Base-by-base conservation (phyloP, 2,329 filamentous ascomycete species). In the Botrytis elliptica region DNA sequence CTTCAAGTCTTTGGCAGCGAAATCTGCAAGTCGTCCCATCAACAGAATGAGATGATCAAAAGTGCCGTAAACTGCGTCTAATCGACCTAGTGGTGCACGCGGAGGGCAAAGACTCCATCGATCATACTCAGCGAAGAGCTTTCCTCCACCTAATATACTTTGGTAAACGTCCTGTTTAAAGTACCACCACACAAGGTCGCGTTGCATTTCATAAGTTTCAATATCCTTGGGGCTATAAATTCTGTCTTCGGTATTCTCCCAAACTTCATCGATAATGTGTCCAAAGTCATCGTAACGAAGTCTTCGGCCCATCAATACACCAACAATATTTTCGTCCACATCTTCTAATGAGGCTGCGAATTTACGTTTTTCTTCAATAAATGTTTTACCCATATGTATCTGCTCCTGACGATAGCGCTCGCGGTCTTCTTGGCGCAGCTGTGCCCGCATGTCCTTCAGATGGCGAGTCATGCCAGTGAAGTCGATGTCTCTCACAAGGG, bases 101-200 rank as follows among this genome's bases (percentile, higher is more conserved):
- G 96, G 96, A 57, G 93, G 93, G 79, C 94, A 97, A 79, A 95
- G 91, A n/a, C 90, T 90, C 93, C 94, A 97, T 75, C 88, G 85
- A 42, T 90, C 86, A 80, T 92, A 97, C 62, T 94, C 90, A 86
- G 97, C 78, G 70, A 98, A 91, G 65, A 97, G 85, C 75, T 88
- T 88, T 60, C 95, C 95, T 14, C 94, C 95, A 77, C 95, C 96
- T 38, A 98, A 85, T 75, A 98, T 89, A 80, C 93, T 94, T 81
- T 98, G 95, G 78, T 95, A 97, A 14, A 93, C 90, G 81, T 98
- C 96, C 85, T 98, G 96, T 82, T 97, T 97, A 78, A 89, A 91
- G 81, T 95, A 98, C 93, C 94, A 98, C 95, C 95, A 99, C 80
- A 92, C 97, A 8, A 98, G 84, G 82, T 98, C 96, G 76, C 92